phyloP scores from a whole-genome alignment of 495 filamentous ascomycete genomes.

The Trypethelium eluteriae region DNA sequence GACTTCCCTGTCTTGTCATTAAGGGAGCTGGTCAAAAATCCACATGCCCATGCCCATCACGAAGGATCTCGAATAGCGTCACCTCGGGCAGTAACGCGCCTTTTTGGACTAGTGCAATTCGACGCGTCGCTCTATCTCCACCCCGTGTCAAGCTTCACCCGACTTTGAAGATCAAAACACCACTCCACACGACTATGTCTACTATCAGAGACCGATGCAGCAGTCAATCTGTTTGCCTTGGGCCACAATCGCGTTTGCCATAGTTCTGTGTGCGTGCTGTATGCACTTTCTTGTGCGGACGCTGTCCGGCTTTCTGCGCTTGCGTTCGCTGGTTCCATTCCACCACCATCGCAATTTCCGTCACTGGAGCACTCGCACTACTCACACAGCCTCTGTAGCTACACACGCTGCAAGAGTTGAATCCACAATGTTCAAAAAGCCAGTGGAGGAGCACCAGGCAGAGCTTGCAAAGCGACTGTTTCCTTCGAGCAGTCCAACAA shows the following conservation, averaged over 20 bases:
- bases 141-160: background rate
- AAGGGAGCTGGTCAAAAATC: too few relatives aligned
- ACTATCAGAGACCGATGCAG: background rate
- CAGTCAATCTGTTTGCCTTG: slow-evolving; percentile 9
- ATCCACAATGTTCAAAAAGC: background rate
- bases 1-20: too few relatives aligned
- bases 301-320: slow-evolving; percentile 3
- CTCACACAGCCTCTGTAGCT: background rate
- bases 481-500: slow-evolving; percentile 7
- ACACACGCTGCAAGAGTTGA: background rate
- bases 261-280: slow-evolving; percentile 9
- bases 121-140: background rate
- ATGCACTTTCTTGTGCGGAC: slow-evolving; percentile 8
- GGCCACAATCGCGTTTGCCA: background rate
- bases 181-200: background rate
- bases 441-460: background rate
- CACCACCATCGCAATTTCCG: background rate
- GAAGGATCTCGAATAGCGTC: too few relatives aligned
- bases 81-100: background rate
- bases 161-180: background rate
- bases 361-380: background rate
- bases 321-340: background rate
- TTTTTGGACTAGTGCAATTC: slow-evolving; percentile 5
- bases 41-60: too few relatives aligned
- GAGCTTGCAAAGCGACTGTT: background rate